Conservation (phyloP, 257 asterid genomes). For the Cinchona pubescens region DNA sequence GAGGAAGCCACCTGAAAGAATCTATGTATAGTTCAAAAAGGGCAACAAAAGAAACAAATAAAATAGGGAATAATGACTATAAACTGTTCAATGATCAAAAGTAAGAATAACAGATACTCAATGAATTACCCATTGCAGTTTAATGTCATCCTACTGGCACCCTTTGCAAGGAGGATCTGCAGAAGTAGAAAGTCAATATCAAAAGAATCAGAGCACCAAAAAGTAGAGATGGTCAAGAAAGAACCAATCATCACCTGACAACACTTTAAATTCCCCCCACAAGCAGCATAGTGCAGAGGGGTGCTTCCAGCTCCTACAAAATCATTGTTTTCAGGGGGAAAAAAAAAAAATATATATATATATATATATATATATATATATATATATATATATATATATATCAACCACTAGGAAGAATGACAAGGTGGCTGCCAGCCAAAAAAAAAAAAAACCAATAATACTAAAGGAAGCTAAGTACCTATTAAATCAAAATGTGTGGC, state of each 20-base stretch:
- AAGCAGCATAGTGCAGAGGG: constrained; percentile 97
- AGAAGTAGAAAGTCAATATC: constrained; percentile 16
- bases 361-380: no score
- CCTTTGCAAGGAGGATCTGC: constrained; percentile 88
- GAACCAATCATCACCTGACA: constrained; percentile 66
- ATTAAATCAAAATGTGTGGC: no score
- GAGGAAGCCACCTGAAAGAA: constrained; percentile 90
- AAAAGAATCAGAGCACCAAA: constrained; percentile 6
- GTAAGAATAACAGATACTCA: constrained; percentile 1
- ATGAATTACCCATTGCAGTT: constrained; percentile 88
- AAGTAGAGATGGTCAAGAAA: constrained; percentile 2
- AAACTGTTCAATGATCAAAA: constrained; percentile 5
- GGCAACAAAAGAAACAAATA: background rate
- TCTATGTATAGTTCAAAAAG: constrained; percentile 8
- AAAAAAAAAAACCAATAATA: constrained; percentile 9
- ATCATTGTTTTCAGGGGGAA: background rate
- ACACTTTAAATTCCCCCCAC: constrained; percentile 96
- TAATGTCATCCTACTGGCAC: constrained; percentile 82
- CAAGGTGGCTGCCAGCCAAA: constrained; percentile 14
- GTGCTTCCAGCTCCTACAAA: constrained; percentile 93
- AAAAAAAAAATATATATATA: no score
- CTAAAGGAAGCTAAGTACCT: constrained; percentile 39
- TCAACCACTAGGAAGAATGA: constrained; percentile 1
- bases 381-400: no score
- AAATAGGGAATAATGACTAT: background rate